A percentile compares a stretch with the other conserved stretches of the same genome.
Evolutionary conservation across 371 early-diverging fungal genomes (phyloP).

Genomic region (Rhizopus delemar): DNA sequence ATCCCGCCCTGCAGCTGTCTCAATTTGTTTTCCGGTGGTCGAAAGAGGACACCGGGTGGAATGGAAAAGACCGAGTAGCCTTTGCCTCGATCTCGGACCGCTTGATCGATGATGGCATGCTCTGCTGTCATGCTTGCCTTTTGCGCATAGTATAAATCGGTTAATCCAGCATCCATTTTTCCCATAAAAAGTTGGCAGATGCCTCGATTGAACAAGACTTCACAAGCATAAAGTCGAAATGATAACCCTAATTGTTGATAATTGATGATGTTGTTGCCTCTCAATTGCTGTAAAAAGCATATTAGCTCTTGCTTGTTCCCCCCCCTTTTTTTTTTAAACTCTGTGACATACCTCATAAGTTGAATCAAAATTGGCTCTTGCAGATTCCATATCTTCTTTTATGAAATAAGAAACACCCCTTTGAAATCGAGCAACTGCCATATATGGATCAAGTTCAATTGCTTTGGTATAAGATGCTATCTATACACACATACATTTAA

Average conservation of each 20-base stretch:
- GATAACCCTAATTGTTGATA: slow-evolving; percentile 92
- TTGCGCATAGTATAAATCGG: slow-evolving; percentile 76
- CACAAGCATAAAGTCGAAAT: slow-evolving; percentile 84
- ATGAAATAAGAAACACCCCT: slow-evolving; percentile 84
- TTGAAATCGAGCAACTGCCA: slow-evolving; percentile 92
- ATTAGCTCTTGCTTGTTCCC: too few species aligned
- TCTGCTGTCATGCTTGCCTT: slow-evolving; percentile 69
- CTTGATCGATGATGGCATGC: slow-evolving; percentile 75
- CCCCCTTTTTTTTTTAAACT: not conserved
- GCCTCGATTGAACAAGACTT: slow-evolving; percentile 89
- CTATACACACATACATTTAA: slow-evolving; percentile 35
- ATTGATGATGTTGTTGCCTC: slow-evolving; percentile 89
- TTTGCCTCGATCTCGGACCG: slow-evolving; percentile 69
- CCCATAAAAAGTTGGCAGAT: slow-evolving; percentile 80
- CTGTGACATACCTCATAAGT: slow-evolving; percentile 47
- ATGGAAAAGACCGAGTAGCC: slow-evolving; percentile 77
- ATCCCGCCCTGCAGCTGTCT: slow-evolving; percentile 35
- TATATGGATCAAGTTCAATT: slow-evolving; percentile 78
- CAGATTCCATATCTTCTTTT: slow-evolving; percentile 57
- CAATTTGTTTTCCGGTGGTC: slow-evolving; percentile 78
- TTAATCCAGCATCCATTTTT: slow-evolving; percentile 71
- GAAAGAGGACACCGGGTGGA: slow-evolving; percentile 78
- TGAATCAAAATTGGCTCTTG: slow-evolving; percentile 73
- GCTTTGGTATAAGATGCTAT: slow-evolving; percentile 74
- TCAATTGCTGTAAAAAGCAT: slow-evolving; percentile 58